Evolutionary conservation across 352 stramenopile genomes (phyloP), one percentile per base, ranked within the genome.

Genomic region (Globisporangium cystogenes): DNA sequence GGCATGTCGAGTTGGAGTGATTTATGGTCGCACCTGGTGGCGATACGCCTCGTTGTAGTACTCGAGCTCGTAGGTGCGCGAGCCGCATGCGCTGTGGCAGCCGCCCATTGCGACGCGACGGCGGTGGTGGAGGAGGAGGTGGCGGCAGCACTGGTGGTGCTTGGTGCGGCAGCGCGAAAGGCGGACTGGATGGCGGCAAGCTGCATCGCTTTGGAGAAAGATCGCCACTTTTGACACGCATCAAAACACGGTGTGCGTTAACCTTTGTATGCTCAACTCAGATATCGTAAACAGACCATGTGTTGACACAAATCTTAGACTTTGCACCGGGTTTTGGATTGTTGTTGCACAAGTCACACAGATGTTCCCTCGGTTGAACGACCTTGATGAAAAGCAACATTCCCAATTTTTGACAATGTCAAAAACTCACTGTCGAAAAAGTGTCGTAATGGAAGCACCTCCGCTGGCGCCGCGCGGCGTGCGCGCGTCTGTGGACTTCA

Each of bases 401-500:
- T n/a, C n/a, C n/a, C n/a, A n/a, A n/a, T n/a, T n/a, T n/a, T n/a
- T n/a, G n/a, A n/a, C n/a, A n/a, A n/a, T n/a, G n/a, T n/a, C n/a
- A n/a, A n/a, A n/a, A n/a, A n/a, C n/a, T n/a, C n/a, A n/a, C n/a
- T n/a, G n/a, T n/a, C n/a, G n/a, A n/a, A n/a, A n/a, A n/a, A n/a
- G n/a, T n/a, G n/a, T n/a, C n/a, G n/a, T 55, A 7, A 80, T 79
- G 72, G 64, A 85, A 42, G 31, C 43, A 23, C n/a, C 64, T 60
- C 64, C 35, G 51, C 62, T 11, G 66, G 56, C 33, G 58, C 62
- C 40, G 86, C 64, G 63, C 40, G 87, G 80, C 60, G 82, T 93
- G 62, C 78, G 82, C 53, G 81, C 82, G 27, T 91, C 82, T 36
- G 88, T 93, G 66, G 85, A 95, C 68, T 95, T 95, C 55, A 91